Evolutionary conservation across 2,329 filamentous ascomycete species (phyloP).

Genomic region (Cordyceps militaris): DNA sequence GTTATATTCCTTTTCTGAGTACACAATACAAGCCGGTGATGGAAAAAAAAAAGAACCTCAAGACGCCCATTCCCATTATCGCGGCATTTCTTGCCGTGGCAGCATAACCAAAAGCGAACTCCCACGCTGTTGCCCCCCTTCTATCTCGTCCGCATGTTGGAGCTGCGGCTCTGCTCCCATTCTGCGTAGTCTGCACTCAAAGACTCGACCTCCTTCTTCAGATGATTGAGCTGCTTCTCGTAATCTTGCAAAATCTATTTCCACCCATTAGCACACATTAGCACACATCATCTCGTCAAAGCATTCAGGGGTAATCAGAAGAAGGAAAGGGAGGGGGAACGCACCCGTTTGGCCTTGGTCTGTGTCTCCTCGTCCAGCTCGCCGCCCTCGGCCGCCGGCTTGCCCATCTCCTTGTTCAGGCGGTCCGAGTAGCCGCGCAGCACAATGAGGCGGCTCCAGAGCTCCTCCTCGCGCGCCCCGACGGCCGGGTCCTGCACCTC

Average conservation of each 20-base stretch:
- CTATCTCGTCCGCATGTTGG: slow-evolving; percentile 27
- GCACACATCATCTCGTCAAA: not conserved
- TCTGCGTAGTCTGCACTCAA: slow-evolving; percentile 50
- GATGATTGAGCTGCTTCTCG: slow-evolving; percentile 68
- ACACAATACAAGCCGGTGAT: not conserved
- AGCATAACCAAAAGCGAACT: not conserved
- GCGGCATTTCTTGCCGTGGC: not conserved
- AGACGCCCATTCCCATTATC: slow-evolving; percentile 4
- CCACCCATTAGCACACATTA: slow-evolving; percentile 15
- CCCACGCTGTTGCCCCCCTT: not conserved
- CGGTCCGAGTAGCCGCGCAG: slow-evolving; percentile 65
- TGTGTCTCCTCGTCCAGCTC: slow-evolving; percentile 63
- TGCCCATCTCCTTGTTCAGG: slow-evolving; percentile 67
- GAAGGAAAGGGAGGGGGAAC: slow-evolving; percentile 18
- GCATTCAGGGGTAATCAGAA: not conserved
- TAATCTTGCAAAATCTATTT: slow-evolving; percentile 70
- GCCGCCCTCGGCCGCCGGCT: slow-evolving; percentile 51
- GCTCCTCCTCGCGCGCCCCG: slow-evolving; percentile 70
- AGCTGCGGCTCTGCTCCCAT: slow-evolving; percentile 46
- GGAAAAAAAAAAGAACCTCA: not conserved
- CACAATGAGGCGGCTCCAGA: slow-evolving; percentile 75
- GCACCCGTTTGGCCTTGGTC: slow-evolving; percentile 66
- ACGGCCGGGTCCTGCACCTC: slow-evolving; percentile 67
- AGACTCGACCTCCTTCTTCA: slow-evolving; percentile 65
- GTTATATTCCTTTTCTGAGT: slow-evolving; percentile 5